Evolutionary conservation across 148 eudicot genomes (phyloP).

Genomic region (Bassia scoparia): DNA sequence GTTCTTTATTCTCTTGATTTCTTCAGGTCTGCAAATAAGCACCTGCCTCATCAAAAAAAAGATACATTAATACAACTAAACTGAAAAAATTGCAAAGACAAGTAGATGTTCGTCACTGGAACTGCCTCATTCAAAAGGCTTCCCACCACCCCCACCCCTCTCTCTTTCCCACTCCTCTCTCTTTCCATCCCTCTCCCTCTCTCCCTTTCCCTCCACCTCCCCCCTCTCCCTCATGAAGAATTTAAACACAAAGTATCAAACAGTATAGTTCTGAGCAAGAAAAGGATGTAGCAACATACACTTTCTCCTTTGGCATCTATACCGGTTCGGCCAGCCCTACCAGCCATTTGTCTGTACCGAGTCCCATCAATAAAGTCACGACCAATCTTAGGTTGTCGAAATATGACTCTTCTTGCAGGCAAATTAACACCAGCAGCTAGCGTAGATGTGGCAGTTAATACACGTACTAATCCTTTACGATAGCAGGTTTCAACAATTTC

Average conservation of each 20-base stretch:
- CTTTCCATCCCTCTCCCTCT: background rate
- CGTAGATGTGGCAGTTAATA: slow-evolving; percentile 96
- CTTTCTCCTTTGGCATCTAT: slow-evolving; percentile 99
- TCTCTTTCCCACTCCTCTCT: no score
- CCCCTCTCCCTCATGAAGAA: background rate
- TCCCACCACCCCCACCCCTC: background rate
- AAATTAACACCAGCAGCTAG: slow-evolving; percentile 99
- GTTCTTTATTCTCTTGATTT: slow-evolving; percentile 58
- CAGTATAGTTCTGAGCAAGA: background rate
- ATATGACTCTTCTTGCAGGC: slow-evolving; percentile 96
- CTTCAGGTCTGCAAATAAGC: slow-evolving; percentile 87
- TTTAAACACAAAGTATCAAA: background rate
- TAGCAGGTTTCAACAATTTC: slow-evolving; percentile 89
- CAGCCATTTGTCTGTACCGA: slow-evolving; percentile 94
- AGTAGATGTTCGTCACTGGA: background rate
- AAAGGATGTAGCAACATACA: slow-evolving; percentile 48
- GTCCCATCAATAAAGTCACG: slow-evolving; percentile 96
- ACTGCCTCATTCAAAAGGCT: no score
- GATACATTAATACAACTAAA: background rate
- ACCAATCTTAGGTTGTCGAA: slow-evolving; percentile 96
- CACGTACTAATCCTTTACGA: slow-evolving; percentile 93
- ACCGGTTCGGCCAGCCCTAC: slow-evolving; percentile 99
- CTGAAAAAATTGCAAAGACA: background rate
- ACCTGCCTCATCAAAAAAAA: slow-evolving; percentile 45
- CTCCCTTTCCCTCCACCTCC: no score